phyloP scores from a whole-genome alignment of 805 yeast genomes.

The Saccharomycopsis fibuligera region DNA sequence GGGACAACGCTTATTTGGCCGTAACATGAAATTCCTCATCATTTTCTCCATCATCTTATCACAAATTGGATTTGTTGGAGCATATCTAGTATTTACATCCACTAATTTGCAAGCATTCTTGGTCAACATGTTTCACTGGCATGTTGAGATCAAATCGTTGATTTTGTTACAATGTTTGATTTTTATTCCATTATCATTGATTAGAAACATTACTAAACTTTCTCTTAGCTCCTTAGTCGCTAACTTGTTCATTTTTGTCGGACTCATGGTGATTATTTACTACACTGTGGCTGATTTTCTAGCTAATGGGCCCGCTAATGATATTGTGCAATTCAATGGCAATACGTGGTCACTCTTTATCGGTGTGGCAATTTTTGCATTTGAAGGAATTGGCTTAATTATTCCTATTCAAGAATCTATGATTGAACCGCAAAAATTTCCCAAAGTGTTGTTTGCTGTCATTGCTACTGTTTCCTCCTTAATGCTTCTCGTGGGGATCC shows the following conservation, averaged over 20 bases:
- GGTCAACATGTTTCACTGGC: constrained; percentile 39
- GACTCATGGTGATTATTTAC: constrained; percentile 57
- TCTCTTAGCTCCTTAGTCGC: constrained; percentile 70
- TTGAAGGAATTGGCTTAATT: constrained; percentile 78
- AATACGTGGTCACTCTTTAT: constrained; percentile 64
- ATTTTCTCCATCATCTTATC: constrained; percentile 59
- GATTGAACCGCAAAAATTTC: constrained; percentile 69
- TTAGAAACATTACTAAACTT: constrained; percentile 69
- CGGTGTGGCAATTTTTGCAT: constrained; percentile 84
- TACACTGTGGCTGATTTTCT: constrained; percentile 44
- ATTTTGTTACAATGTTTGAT: constrained; percentile 51
- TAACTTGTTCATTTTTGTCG: constrained; percentile 59
- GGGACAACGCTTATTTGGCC: constrained; percentile 58
- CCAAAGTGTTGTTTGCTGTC: constrained; percentile 55
- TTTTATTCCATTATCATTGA: constrained; percentile 62
- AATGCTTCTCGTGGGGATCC: constrained; percentile 56
- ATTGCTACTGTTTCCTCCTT: constrained; percentile 55
- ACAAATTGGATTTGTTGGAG: constrained; percentile 76
- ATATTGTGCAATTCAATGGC: constrained; percentile 47
- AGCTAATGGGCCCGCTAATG: constrained; percentile 41
- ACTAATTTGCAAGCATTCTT: constrained; percentile 64
- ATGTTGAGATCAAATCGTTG: constrained; percentile 37
- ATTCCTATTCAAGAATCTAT: constrained; percentile 80
- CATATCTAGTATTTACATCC: constrained; percentile 73
- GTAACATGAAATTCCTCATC: constrained; percentile 57